Evolutionary conservation across 768 basidiomycete species (phyloP).

Genomic region (Tubosaeta sp.): DNA sequence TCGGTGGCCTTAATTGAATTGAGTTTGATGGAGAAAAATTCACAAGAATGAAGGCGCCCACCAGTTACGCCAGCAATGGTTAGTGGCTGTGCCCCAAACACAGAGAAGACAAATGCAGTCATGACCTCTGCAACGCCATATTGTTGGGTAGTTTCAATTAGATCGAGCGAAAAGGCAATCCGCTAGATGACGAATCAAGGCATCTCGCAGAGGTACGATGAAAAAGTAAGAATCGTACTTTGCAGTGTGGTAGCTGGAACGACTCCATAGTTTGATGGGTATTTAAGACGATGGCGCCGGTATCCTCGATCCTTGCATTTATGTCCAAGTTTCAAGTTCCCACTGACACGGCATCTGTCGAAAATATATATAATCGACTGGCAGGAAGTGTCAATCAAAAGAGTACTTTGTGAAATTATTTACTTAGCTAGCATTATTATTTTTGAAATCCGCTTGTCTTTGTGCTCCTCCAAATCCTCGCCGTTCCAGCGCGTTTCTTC

Average conservation of each 20-base stretch:
- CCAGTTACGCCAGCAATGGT: slow-evolving; percentile 92
- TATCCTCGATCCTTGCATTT: neutral
- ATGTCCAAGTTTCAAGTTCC: neutral
- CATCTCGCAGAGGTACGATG: neutral
- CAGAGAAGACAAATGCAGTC: slow-evolving; percentile 82
- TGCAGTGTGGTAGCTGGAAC: slow-evolving; percentile 76
- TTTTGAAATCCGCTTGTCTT: neutral
- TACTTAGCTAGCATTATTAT: neutral
- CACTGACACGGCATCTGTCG: no score
- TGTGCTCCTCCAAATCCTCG: neutral
- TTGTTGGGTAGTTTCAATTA: slow-evolving; percentile 86
- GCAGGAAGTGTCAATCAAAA: neutral
- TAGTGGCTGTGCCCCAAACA: slow-evolving; percentile 87
- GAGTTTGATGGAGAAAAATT: neutral
- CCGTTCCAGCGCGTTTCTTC: neutral
- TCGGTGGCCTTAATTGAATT: slow-evolving; percentile 54
- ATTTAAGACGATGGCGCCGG: no score
- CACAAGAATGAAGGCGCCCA: slow-evolving; percentile 18
- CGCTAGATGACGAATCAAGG: slow-evolving; percentile 36
- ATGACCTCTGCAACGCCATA: slow-evolving; percentile 93
- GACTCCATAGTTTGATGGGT: slow-evolving; percentile 92
- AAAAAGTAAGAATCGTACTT: slow-evolving; percentile 48
- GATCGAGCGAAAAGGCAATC: slow-evolving; percentile 86
- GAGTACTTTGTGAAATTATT: no score
- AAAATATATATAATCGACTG: no score